Percentiles rank a stretch among this genome's conserved stretches.
Conservation (phyloP, 2,329 filamentous ascomycete species). For the Fusarium brevicatenulatum region DNA sequence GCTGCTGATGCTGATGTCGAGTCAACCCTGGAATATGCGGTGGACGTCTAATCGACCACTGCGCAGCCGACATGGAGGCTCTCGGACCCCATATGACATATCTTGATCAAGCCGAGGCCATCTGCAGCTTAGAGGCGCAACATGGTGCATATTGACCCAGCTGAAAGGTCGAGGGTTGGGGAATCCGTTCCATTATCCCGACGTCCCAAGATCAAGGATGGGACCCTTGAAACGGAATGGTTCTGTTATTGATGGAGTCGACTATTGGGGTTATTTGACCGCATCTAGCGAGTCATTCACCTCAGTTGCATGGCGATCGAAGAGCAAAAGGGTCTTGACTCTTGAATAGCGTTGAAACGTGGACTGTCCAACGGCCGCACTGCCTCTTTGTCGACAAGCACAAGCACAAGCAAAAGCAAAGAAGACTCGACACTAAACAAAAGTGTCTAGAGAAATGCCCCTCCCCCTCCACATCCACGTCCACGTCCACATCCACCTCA, state of each 20-base stretch:
- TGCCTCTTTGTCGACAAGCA: slow-evolving; percentile 8
- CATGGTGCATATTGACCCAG: slow-evolving; percentile 35
- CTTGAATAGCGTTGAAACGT: not conserved
- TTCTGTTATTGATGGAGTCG: not conserved
- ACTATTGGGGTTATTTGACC: not conserved
- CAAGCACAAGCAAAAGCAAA: slow-evolving; percentile 17
- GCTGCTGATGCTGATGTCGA: slow-evolving; percentile 4
- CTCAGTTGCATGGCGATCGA: not conserved
- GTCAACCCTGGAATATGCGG: slow-evolving; percentile 22
- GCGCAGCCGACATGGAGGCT: slow-evolving; percentile 31
- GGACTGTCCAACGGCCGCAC: slow-evolving; percentile 22
- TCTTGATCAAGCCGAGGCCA: slow-evolving; percentile 27
- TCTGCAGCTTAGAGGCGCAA: slow-evolving; percentile 34
- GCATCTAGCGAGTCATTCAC: slow-evolving; percentile 27
- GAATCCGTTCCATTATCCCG: slow-evolving; percentile 6
- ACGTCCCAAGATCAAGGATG: slow-evolving; percentile 12
- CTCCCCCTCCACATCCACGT: not conserved
- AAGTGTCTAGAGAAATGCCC: slow-evolving; percentile 1
- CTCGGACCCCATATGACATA: slow-evolving; percentile 33
- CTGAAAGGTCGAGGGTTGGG: slow-evolving; percentile 35
- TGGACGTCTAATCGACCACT: slow-evolving; percentile 23
- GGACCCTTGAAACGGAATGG: slow-evolving; percentile 18
- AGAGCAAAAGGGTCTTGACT: not conserved
- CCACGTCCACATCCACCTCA: not conserved
- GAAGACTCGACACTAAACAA: not conserved